Evolutionary conservation across 352 stramenopile genomes (phyloP).

Genomic region (Pythium aphanidermatum): DNA sequence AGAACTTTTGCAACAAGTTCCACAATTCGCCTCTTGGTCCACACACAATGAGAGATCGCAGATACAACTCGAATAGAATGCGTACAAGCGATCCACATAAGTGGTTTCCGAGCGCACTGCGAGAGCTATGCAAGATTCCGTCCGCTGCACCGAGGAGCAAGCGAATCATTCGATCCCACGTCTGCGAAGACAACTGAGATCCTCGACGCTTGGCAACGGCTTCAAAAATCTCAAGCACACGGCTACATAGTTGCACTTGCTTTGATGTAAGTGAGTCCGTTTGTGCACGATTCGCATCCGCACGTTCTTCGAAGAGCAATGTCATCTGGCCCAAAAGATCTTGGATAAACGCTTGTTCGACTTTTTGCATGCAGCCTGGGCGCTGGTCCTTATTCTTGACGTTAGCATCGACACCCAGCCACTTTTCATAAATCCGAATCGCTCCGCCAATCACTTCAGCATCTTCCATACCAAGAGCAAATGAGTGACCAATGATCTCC

Average conservation of each 20-base stretch:
- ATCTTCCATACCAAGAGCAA: conserved; percentile 82
- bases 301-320: conserved; percentile 78
- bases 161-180: conserved; percentile 80
- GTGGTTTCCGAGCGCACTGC: conserved; percentile 65
- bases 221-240: conserved; percentile 77
- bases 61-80: conserved; percentile 73
- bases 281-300: conserved; percentile 22
- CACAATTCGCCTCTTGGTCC: conserved; percentile 69
- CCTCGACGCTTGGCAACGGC: conserved; percentile 62
- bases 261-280: conserved; percentile 44
- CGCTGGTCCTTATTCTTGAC: conserved; percentile 45
- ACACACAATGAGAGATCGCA: conserved; percentile 63
- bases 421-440: conserved; percentile 74
- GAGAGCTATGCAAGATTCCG: conserved; percentile 66
- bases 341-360: conserved; percentile 83
- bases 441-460: conserved; percentile 74
- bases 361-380: conserved; percentile 71
- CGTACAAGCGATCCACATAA: conserved; percentile 71
- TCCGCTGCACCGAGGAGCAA: conserved; percentile 71
- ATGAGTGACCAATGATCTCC: conserved; percentile 81
- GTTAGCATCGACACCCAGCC: conserved; percentile 57
- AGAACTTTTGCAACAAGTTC: conserved; percentile 83
- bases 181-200: conserved; percentile 51
- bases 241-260: conserved; percentile 67
- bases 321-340: conserved; percentile 86